Conservation (phyloP, 345 rosid species). For the Microthlaspi erraticum region DNA sequence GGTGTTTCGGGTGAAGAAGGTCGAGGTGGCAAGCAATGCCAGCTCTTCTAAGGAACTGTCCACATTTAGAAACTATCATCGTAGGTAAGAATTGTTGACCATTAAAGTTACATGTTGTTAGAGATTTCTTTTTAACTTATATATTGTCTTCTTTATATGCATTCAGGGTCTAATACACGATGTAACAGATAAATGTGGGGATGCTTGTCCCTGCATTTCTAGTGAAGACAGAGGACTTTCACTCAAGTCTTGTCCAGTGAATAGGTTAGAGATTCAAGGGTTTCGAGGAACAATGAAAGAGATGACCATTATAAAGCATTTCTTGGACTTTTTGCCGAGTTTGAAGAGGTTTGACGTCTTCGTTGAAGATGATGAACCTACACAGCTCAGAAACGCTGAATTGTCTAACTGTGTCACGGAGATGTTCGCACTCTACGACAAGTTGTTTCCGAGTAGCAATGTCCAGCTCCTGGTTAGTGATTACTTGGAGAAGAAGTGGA, state of each 20-base stretch:
- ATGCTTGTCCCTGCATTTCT: constrained; percentile 22
- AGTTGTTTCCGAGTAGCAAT: constrained; percentile 2
- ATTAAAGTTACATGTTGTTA: neutral
- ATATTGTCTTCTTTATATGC: neutral
- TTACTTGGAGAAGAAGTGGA: constrained; percentile 15
- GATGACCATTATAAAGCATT: constrained; percentile 10
- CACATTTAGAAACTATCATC: neutral
- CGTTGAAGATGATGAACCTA: constrained; percentile 9
- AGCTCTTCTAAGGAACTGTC: constrained; percentile 15
- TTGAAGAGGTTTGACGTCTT: constrained; percentile 1
- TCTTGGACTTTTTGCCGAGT: neutral
- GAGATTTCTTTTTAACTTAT: neutral
- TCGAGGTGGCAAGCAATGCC: constrained; percentile 25
- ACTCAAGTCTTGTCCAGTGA: constrained; percentile 15
- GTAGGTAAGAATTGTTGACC: neutral
- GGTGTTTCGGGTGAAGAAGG: neutral
- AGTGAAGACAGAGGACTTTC: neutral
- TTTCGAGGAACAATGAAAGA: constrained; percentile 18
- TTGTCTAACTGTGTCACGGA: neutral
- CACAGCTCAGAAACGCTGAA: neutral
- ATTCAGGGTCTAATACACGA: constrained; percentile 17
- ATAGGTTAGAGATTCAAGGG: neutral
- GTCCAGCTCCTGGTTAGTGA: constrained; percentile 15
- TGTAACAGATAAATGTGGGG: constrained; percentile 21
- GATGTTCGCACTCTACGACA: neutral